Evolutionary conservation across 2,329 filamentous ascomycete species (phyloP), one percentile per base, ranked within the genome.

Genomic region (Hypoxylon sp.): DNA sequence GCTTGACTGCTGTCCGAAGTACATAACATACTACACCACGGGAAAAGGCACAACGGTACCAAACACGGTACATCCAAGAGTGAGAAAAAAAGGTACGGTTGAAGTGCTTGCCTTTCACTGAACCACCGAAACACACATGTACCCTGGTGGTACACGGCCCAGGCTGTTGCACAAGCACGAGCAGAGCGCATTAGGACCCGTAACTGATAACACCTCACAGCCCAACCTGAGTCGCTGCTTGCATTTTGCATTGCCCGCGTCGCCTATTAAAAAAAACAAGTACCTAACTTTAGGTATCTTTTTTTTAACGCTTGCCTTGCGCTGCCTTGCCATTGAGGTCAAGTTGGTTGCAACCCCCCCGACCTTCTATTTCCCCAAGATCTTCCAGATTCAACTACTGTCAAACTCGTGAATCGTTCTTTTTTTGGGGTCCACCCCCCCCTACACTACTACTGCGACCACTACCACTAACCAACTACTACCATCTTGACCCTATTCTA

Each of bases 191-290:
- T 57, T 60, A 33, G 57, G 66, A 67, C 63, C 69, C 63, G 61
- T 71, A 70, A 66, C 61, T 71, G 63, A 71, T 71, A 71, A 66
- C 61, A 71, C 69, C 67, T 70, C 55, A 71, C 67, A 71, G 61
- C 69, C 69, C 66, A 67, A 66, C 63, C 31, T 62, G 44, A 63
- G 51, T 54, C 59, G 50, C 59, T 66, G 37, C 59, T 63, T 63
- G 58, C 64, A 59, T 44, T 59, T 64, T 59, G 57, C 66, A 64
- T 69, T 69, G 66, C 66, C 69, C 60, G 66, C 69, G 29, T 59
- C 46, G 59, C 60, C 51, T 66, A 61, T 48, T 35, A 53, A 67
- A 37, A 37, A 55, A 46, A 42, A 17, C 17, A 54, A n/a, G 63
- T 66, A 62, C 52, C 33, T 62, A 59, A 19, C 31, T 22, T 58